Base-by-base conservation (phyloP, 345 rosid species). In the Trapa bicornis region DNA sequence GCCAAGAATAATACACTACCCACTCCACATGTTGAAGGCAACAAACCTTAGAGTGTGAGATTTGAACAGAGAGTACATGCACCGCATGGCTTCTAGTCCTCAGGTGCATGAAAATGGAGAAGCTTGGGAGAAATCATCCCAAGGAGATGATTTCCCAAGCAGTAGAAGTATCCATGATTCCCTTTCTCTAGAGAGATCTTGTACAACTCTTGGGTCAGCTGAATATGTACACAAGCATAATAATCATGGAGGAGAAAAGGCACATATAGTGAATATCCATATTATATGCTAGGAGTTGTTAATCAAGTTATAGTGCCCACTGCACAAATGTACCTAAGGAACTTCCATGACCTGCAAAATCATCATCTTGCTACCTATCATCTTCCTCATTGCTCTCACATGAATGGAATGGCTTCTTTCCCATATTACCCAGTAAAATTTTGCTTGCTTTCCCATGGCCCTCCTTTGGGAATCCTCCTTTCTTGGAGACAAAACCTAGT, bases 401-500 rank as follows among this genome's bases (percentile, higher is more conserved):
- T 78, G 43, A 71, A 76, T 47, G 91, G 91, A 71, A 76, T 88
- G 89, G 38, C 85, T 2, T 82, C 97, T 6, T 86, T 82, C 58
- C 91, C 90, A 35, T 90, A 86, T 70, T 89, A 85, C 71, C 96
- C 89, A 0, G 69, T 84, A 73, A 77, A 76, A 68, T 68, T 88
- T 71, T 83, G 91, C 74, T 65, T 85, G 67, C 96, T n/a, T n/a
- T n/a, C n/a, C n/a, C 95, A 12, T 86, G 95, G 99, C 82, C 84
- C 58, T 80, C 85, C 33, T 78, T 66, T 71, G 96, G 92, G 71
- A 78, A 67, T 73, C 65, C 89, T 45, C 69, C 89, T 38, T 65
- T 83, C 29, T 65, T 76, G 71, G 95, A 87, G 66, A 81, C 80
- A 70, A 82, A 81, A 71, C 61, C 82, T 52, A 84, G 64, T 61